Percentiles rank a stretch among this genome's conserved stretches.
These are phyloP conservation scores for Cutaneotrichosporon dermatis DNA, from an alignment of 1,284 basidiomycete genomes.

Conservation along the genomic window DNA sequence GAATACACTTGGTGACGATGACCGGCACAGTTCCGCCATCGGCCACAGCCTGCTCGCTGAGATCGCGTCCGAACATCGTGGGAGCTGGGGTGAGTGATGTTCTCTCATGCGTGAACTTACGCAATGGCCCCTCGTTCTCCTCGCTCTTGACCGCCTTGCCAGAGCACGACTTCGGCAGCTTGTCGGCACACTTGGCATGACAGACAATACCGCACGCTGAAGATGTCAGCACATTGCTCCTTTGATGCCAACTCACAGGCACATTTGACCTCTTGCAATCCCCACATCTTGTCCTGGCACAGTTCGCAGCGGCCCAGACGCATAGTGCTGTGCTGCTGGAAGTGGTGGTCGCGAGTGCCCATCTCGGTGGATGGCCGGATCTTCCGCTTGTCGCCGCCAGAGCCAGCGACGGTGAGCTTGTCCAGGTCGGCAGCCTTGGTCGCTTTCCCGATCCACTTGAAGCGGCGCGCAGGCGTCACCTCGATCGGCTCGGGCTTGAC, in stretches of 20 bases:
- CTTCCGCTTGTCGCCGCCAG: constrained; percentile 13
- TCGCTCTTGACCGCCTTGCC: constrained; percentile 25
- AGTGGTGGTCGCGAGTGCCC: constrained; percentile 63
- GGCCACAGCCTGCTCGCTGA: constrained; percentile 72
- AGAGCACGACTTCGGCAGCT: constrained; percentile 44
- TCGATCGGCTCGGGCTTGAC: constrained; percentile 50
- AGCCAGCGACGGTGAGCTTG: neutral
- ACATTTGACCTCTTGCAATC: constrained; percentile 81
- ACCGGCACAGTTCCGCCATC: constrained; percentile 74
- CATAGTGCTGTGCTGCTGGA: constrained; percentile 83
- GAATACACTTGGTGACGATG: constrained; percentile 92
- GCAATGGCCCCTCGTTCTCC: constrained; percentile 42
- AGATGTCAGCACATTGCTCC: neutral
- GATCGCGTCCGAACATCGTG: constrained; percentile 85
- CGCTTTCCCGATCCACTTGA: constrained; percentile 55
- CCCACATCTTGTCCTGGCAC: constrained; percentile 98
- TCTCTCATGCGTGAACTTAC: neutral
- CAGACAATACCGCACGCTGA: constrained; percentile 52
- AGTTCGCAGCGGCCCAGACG: constrained; percentile 89
- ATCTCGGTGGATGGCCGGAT: constrained; percentile 46
- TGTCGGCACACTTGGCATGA: constrained; percentile 51
- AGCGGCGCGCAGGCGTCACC: constrained; percentile 50
- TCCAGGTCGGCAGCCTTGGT: constrained; percentile 26
- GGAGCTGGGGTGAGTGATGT: constrained; percentile 49
- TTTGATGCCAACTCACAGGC: constrained; percentile 57